Conservation (phyloP, 257 asterid species). For the Fraxinus anomala region DNA sequence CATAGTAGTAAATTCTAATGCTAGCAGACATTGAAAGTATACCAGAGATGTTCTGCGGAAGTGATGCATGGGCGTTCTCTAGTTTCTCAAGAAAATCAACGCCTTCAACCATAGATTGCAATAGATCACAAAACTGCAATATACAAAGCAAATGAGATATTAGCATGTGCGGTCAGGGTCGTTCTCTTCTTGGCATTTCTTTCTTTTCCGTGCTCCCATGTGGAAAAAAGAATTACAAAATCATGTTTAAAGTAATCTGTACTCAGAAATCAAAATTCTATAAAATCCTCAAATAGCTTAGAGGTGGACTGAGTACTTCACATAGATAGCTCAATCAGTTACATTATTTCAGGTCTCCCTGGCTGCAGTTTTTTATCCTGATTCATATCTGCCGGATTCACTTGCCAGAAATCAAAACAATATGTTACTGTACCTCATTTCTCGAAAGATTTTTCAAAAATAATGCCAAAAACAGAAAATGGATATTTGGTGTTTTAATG, state of each 20-base stretch:
- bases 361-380: not conserved
- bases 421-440: not conserved
- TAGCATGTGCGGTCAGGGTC: conserved; percentile 15
- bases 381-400: not conserved
- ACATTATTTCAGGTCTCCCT: not conserved
- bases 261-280: conserved; percentile 14
- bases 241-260: conserved; percentile 9
- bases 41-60: conserved; percentile 67
- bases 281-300: conserved; percentile 12
- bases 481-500: not conserved
- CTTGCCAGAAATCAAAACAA: not conserved
- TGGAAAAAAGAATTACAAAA: conserved; percentile 2
- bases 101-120: conserved; percentile 85
- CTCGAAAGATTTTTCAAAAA: not conserved
- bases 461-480: not conserved
- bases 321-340: not conserved
- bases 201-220: not conserved
- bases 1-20: conserved; percentile 12
- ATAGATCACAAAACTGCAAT: conserved; percentile 75
- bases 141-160: conserved; percentile 24
- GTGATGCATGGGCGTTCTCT: conserved; percentile 72
- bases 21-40: conserved; percentile 26
- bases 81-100: conserved; percentile 89
- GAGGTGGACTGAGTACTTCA: conserved; percentile 17
- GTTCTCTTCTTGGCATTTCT: not conserved